Base-by-base conservation (phyloP, 1,284 basidiomycete genomes). In the Austroboletus niveus region DNA sequence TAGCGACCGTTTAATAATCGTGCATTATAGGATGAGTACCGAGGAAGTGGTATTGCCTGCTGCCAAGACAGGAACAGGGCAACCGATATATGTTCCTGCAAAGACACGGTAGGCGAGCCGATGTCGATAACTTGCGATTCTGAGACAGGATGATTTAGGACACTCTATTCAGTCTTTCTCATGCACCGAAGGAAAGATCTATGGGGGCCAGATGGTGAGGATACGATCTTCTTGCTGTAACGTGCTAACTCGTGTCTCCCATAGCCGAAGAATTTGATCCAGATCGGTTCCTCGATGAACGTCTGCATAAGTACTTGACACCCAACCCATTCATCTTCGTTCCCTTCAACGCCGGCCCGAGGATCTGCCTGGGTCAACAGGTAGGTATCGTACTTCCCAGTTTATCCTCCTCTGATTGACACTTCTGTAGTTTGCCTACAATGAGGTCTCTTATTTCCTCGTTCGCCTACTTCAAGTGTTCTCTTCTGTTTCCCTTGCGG, bases 301-400 rank as follows among this genome's bases (percentile, higher is more conserved):
- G 70, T 10, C 15, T 69, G 1, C 60, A 61, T 5, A 64, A 56
- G 42, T 63, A 73, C 42, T 34, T 66, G 48, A 66, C 53, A 0
- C 55, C 64, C 1, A 71, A 72, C 34, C 72, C 73, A 0, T 73
- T 69, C 52, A 73, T 73, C 40, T 73, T 74, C 45, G 42, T 64
- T 2, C 71, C 71, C 0, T 73, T 72, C 55, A 73, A 73, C 36
- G 72, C 69, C 1, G 77, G 77, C 0, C 77, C 77, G 2, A 68
- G 78, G 20, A 77, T 77, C 43, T 78, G 76, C 45, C 64, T 77
- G 4, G 76, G 75, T 3, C 76, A 77, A 60, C 75, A 76, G 67
- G 74, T 75, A 48, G 8, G 38, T 20, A 22, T 38, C 5, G 10
- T 14, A 0, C 43, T 31, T 6, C 4, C 15, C 7, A 14, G 10